phyloP scores from a whole-genome alignment of 2,329 filamentous ascomycete species.

The Diaporthe sp. region DNA sequence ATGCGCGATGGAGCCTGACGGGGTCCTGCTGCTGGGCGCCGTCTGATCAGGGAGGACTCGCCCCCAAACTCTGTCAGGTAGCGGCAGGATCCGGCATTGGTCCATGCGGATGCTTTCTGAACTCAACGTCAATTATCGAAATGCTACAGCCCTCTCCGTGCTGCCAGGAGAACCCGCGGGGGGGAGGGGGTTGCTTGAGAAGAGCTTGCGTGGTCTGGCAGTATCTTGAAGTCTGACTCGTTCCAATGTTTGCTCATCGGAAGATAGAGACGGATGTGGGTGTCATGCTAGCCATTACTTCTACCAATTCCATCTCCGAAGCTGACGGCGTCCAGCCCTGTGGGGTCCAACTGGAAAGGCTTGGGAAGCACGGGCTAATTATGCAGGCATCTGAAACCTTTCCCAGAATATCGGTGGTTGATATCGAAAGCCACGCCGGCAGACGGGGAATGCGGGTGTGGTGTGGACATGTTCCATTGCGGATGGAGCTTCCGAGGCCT shows the following conservation, averaged over 20 bases:
- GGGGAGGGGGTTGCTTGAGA: neutral
- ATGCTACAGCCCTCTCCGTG: neutral
- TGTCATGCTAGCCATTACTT: neutral
- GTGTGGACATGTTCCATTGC: constrained; percentile 26
- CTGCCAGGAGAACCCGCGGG: neutral
- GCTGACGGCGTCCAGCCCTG: neutral
- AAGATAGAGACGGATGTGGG: neutral
- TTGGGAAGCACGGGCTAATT: neutral
- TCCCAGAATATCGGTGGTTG: neutral
- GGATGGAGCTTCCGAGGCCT: neutral
- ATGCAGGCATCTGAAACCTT: neutral
- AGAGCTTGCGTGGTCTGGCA: neutral
- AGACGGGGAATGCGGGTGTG: constrained; percentile 20
- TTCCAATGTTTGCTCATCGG: neutral
- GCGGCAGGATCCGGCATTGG: neutral
- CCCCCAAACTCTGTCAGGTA: neutral
- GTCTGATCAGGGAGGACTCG: neutral
- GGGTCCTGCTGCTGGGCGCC: neutral
- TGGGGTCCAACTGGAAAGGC: neutral
- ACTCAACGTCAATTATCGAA: neutral
- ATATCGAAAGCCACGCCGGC: neutral
- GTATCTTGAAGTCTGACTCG: neutral
- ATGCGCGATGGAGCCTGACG: neutral
- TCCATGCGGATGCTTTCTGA: neutral
- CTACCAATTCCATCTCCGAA: neutral